Conservation (phyloP, 2,329 filamentous ascomycete genomes). For the Fusarium tricinctum region DNA sequence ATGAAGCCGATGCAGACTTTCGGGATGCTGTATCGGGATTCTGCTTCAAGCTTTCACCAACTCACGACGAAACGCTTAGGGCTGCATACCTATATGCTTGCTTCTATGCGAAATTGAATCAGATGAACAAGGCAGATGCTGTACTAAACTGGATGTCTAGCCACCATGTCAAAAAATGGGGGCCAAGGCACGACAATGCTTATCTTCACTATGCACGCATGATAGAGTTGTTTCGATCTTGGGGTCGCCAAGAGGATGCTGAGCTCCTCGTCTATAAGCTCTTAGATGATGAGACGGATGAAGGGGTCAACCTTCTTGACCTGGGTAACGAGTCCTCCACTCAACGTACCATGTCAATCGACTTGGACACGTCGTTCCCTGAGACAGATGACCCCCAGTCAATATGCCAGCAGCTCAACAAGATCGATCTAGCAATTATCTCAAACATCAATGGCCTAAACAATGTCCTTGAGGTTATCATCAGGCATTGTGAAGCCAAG, state of each 20-base stretch:
- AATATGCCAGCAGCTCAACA: neutral
- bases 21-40: neutral
- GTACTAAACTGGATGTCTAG: neutral
- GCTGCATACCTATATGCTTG: slow-evolving; percentile 1
- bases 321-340: neutral
- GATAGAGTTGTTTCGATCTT: neutral
- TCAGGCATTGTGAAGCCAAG: neutral
- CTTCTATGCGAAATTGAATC: neutral
- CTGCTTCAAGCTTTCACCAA: neutral
- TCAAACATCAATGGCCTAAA: neutral
- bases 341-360: neutral
- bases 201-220: slow-evolving; percentile 3
- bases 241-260: slow-evolving; percentile 1
- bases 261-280: neutral
- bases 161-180: neutral
- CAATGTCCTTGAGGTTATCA: neutral
- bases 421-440: neutral
- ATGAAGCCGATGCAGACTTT: neutral
- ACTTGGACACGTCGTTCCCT: neutral
- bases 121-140: neutral
- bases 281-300: neutral
- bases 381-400: neutral
- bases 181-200: neutral
- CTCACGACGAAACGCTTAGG: neutral
- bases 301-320: neutral